Conservation (phyloP, 176 grass and related monocot species). For the Lolium rigidum region DNA sequence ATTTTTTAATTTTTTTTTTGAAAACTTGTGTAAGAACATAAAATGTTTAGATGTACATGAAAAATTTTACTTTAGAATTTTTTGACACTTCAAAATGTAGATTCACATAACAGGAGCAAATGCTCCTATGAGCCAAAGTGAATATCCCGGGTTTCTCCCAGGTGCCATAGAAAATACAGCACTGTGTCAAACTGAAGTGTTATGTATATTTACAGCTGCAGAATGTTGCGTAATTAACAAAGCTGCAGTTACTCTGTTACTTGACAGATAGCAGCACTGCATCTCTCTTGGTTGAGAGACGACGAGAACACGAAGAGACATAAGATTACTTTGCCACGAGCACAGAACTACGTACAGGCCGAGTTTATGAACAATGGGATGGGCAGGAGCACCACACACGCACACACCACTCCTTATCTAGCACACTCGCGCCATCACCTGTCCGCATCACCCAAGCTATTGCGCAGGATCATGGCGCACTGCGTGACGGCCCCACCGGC, state of each 20-base stretch:
- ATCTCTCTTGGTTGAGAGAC: neutral
- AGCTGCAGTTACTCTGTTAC: neutral
- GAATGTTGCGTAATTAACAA: neutral
- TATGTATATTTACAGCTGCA: too few species aligned
- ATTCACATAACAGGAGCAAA: too few species aligned
- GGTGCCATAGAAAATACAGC: too few species aligned
- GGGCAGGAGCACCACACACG: neutral
- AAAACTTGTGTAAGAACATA: too few species aligned
- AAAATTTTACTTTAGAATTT: too few species aligned
- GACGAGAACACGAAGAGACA: neutral
- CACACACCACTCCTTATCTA: slow-evolving; percentile 25
- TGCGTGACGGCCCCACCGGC: slow-evolving; percentile 9
- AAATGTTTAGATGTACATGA: too few species aligned
- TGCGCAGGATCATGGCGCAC: slow-evolving; percentile 30
- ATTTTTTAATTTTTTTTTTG: too few species aligned
- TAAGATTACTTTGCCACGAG: neutral
- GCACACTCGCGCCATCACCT: slow-evolving; percentile 23
- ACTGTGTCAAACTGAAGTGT: too few species aligned
- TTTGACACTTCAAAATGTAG: too few species aligned
- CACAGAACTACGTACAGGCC: neutral
- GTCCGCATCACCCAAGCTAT: slow-evolving; percentile 42
- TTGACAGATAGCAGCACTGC: neutral
- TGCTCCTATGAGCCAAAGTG: too few species aligned
- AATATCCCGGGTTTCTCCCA: too few species aligned
- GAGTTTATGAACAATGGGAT: slow-evolving; percentile 17